Conservation (phyloP, 2,329 filamentous ascomycete genomes). For the Metarhizium sp. region DNA sequence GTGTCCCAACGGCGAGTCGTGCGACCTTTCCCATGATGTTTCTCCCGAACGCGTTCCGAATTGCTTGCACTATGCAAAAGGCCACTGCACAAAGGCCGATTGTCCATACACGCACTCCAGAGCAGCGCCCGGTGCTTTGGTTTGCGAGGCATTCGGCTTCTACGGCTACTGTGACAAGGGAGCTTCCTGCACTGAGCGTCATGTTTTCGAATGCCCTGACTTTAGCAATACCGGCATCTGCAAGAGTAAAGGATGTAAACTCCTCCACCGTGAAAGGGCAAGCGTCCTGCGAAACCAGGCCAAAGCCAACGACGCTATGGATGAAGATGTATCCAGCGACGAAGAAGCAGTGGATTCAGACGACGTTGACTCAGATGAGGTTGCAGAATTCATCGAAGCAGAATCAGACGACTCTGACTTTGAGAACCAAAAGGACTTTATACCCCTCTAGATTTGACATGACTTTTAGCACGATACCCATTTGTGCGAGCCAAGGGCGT, state of each 20-base stretch:
- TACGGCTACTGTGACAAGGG: slow-evolving; percentile 87
- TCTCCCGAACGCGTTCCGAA: slow-evolving; percentile 75
- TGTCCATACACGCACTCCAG: slow-evolving; percentile 83
- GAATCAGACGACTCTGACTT: slow-evolving; percentile 46
- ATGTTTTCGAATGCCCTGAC: slow-evolving; percentile 89
- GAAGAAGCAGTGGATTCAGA: slow-evolving; percentile 64
- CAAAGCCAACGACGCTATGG: slow-evolving; percentile 43
- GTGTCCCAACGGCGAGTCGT: slow-evolving; percentile 68
- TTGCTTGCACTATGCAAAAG: slow-evolving; percentile 83
- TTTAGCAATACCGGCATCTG: slow-evolving; percentile 87
- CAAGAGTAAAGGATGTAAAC: slow-evolving; percentile 69
- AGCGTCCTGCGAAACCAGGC: slow-evolving; percentile 64
- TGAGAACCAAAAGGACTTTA: slow-evolving; percentile 50
- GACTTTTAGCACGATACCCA: background rate
- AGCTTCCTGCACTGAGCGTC: slow-evolving; percentile 65
- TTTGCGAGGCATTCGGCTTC: slow-evolving; percentile 77
- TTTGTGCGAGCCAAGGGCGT: background rate
- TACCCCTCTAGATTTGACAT: slow-evolving; percentile 26
- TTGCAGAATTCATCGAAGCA: slow-evolving; percentile 55
- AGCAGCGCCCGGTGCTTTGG: slow-evolving; percentile 64
- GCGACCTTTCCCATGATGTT: slow-evolving; percentile 84
- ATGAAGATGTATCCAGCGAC: slow-evolving; percentile 64
- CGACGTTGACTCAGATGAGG: slow-evolving; percentile 69
- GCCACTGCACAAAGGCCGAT: slow-evolving; percentile 76
- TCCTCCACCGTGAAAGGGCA: slow-evolving; percentile 81